A percentile compares a stretch with the other conserved stretches of the same genome.
Conservation (phyloP, 495 filamentous ascomycete genomes). For the Tuber magnatum region DNA sequence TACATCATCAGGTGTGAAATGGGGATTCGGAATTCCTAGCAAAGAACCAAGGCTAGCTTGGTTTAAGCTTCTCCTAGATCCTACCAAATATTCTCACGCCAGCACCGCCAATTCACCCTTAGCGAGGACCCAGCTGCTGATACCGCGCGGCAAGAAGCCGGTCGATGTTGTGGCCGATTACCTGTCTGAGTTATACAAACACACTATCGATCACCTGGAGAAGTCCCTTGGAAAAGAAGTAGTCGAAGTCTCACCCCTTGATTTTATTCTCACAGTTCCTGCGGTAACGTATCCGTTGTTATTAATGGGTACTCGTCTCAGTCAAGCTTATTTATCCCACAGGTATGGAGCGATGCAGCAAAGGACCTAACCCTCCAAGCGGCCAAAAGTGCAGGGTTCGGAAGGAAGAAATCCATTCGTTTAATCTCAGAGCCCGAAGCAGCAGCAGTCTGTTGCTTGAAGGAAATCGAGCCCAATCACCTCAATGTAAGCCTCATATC, state of each 20-base stretch:
- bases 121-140: constrained; percentile 4
- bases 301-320: too few species aligned
- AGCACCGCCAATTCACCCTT: neutral
- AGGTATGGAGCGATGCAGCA: constrained; percentile 63
- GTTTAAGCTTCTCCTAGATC: neutral
- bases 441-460: constrained; percentile 55
- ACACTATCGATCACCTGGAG: too few species aligned
- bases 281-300: too few species aligned
- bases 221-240: too few species aligned
- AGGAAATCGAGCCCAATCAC: constrained; percentile 55
- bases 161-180: constrained; percentile 24
- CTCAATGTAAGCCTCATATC: constrained; percentile 44
- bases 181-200: neutral
- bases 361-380: constrained; percentile 58
- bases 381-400: constrained; percentile 60
- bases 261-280: too few species aligned
- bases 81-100: constrained; percentile 1
- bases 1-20: too few species aligned
- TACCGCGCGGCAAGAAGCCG: constrained; percentile 7
- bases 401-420: constrained; percentile 45
- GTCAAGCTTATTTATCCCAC: neutral
- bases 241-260: too few species aligned
- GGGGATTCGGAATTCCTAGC: too few species aligned
- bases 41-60: too few species aligned
- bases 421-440: constrained; percentile 49